A percentile compares a stretch with the other conserved stretches of the same genome.
Conservation (phyloP, 2,329 filamentous ascomycete genomes). For the Niveomyces coronatus region DNA sequence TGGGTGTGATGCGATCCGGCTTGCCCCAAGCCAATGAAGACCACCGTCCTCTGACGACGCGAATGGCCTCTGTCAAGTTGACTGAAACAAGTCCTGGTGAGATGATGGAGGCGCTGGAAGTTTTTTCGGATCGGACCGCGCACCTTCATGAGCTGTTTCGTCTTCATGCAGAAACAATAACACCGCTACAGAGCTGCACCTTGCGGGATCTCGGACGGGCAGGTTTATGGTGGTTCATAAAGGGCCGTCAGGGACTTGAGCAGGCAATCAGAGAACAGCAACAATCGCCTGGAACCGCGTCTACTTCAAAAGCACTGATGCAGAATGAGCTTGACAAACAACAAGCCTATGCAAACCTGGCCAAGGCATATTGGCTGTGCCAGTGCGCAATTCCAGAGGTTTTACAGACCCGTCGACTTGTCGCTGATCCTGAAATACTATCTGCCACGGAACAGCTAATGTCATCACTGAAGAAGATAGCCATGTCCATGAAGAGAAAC, state of each 20-base stretch:
- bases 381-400: constrained; percentile 43
- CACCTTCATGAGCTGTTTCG: constrained; percentile 70
- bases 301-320: constrained; percentile 38
- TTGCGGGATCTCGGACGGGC: constrained; percentile 61
- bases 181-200: constrained; percentile 52
- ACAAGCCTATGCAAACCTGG: constrained; percentile 76
- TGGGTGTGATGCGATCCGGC: constrained; percentile 12
- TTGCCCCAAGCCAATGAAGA: constrained; percentile 18
- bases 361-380: constrained; percentile 78
- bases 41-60: constrained; percentile 18
- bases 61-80: constrained; percentile 27
- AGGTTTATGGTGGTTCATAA: constrained; percentile 83
- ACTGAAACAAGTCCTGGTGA: constrained; percentile 34
- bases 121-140: constrained; percentile 60
- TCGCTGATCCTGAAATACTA: constrained; percentile 36
- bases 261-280: constrained; percentile 48
- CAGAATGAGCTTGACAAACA: constrained; percentile 48
- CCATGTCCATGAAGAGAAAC: constrained; percentile 77
- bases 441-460: constrained; percentile 46
- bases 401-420: constrained; percentile 30
- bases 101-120: constrained; percentile 55
- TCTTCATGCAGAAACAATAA: constrained; percentile 64
- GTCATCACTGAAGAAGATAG: constrained; percentile 60
- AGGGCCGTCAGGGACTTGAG: constrained; percentile 68
- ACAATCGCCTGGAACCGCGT: constrained; percentile 31